Percentiles rank a stretch among this genome's conserved stretches.
Evolutionary conservation across 441 rosid species (phyloP).

Genomic region (Gossypium aridum): DNA sequence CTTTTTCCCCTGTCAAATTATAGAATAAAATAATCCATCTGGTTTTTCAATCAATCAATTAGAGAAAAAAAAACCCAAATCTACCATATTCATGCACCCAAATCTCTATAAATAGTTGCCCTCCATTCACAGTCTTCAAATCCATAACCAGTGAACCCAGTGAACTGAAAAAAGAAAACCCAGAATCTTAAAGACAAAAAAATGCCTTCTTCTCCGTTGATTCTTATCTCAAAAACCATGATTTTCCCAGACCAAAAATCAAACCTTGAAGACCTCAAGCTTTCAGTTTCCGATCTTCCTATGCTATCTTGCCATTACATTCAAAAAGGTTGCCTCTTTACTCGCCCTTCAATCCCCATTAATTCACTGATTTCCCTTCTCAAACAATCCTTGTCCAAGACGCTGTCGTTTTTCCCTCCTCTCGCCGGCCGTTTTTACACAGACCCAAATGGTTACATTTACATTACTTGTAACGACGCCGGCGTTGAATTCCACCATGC

Average conservation of each 20-base stretch:
- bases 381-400: conserved; percentile 34
- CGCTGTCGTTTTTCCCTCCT: conserved; percentile 53
- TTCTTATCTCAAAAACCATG: conserved; percentile 28
- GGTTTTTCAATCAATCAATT: background rate
- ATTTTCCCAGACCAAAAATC: conserved; percentile 36
- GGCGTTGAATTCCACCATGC: conserved; percentile 46
- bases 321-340: conserved; percentile 55
- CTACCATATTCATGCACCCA: conserved; percentile 36
- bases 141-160: background rate
- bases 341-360: conserved; percentile 24
- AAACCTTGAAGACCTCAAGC: conserved; percentile 37
- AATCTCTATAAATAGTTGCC: conserved; percentile 29
- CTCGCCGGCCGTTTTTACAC: conserved; percentile 58
- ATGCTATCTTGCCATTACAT: conserved; percentile 67
- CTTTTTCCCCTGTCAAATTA: background rate
- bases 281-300: conserved; percentile 63
- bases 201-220: conserved; percentile 32
- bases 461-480: conserved; percentile 39
- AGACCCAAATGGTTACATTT: conserved; percentile 32
- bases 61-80: background rate
- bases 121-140: background rate
- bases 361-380: conserved; percentile 23
- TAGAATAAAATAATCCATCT: background rate
- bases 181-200: background rate
- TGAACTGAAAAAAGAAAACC: background rate